Base-by-base conservation (phyloP, 1,284 basidiomycete genomes). In the Irpex rosettiformis region DNA sequence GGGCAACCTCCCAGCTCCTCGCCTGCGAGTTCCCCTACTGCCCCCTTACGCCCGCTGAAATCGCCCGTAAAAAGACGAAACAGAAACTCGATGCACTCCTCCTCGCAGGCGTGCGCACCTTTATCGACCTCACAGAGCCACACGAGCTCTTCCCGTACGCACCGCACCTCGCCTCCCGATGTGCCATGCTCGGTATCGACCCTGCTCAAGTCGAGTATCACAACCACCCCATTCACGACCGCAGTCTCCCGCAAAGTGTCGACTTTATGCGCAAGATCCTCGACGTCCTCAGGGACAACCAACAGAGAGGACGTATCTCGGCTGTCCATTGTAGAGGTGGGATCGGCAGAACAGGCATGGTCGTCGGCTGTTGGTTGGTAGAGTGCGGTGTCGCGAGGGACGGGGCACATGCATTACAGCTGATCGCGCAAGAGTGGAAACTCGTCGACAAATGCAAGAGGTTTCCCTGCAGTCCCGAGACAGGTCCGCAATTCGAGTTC, bases 11-110 rank as follows among this genome's bases (percentile, higher is more conserved):
- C 0, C 73, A 77, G 11, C 79, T 91, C 29, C 77, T 91, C 58
- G 88, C 87, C 0, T 89, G 87, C 79, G 88, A 91, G 69, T 91
- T 91, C 68, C 89, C 89, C 0, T 91, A 85, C 77, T 84, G 48
- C 84, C 88, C 10, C 62, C 64, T 77, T 71, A 60, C 67, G 10
- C 68, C 67, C 51, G 71, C 78, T 62, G 76, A 66, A 53, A 51
- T 66, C 48, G 61, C 60, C 56, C 70, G 56, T 64, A 70, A 78
- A 21, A 74, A 77, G 47, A 69, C 69, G 61, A 76, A 75, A 61
- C 79, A 81, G 62, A 89, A 90, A 67, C 79, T 91, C 61, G 86
- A 89, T 71, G 81, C 82, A 0, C 78, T 90, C 56, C 80, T 91
- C 27, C 73, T 74, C 10, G 83, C 86, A 0, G 88, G 88, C 57